Base-by-base conservation (phyloP, 352 stramenopile genomes). In the Phytophthora megakarya region DNA sequence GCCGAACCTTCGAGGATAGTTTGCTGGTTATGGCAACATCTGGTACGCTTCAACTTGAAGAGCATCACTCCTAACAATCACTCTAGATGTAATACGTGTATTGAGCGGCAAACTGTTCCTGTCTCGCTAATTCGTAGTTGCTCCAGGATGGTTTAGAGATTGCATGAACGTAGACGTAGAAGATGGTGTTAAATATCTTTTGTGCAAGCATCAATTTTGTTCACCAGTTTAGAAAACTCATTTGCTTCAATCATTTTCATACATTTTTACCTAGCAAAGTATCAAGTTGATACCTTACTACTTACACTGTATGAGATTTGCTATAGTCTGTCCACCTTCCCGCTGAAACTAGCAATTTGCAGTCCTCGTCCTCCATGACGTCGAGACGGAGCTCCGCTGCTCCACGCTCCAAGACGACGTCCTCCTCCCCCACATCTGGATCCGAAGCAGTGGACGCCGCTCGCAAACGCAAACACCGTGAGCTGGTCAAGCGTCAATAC, bases 401-500 rank as follows among this genome's bases (percentile, higher is more conserved):
- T 38, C 23, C 35, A 5, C 26, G 3, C 35, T 21, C 63, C 43
- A 59, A 70, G 37, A 52, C 37, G 30, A 23, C 32, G 16, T 63
- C 64, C 0, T 67, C 57, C n/a, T 60, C 56, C 21, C 46, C 45
- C 21, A 48, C 45, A 0, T 57, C 55, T 19, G 30, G 22, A 9
- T 18, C 48, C 0, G 61, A 62, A 53, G 55, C 56, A 32, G 26
- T 57, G 30, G 64, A 76, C 26, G 64, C 49, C 12, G 54, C 57
- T 28, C 69, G 69, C n/a, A 64, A 73, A 32, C 58, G 55, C 43
- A 76, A 67, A 43, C 69, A 76, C 35, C 64, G 69, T 7, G 58
- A 72, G 32, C 59, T 76, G 12, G 69, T 76, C 37, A 69, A 72
- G 12, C 54, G 69, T 15, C 55, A 55, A 12, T 73, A 76, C 58